Conservation (phyloP, 352 stramenopile genomes). For the Phytophthora capsici region DNA sequence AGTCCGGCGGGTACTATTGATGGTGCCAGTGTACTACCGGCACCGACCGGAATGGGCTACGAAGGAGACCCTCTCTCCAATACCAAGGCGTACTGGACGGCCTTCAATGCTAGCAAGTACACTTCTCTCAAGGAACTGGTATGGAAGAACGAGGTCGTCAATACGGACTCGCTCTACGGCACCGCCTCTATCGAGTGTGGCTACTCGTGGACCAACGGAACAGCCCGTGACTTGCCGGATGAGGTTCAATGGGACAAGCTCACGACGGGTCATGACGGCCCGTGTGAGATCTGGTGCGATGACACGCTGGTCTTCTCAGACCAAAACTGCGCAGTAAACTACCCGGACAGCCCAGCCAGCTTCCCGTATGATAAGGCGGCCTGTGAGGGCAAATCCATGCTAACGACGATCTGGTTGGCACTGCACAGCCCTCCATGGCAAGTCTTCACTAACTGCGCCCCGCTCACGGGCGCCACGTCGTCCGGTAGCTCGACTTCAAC, state of each 20-base stretch:
- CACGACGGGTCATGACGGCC: conserved; percentile 45
- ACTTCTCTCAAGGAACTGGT: conserved; percentile 56
- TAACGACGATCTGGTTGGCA: conserved; percentile 47
- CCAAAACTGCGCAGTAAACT: conserved; percentile 49
- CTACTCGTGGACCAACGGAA: conserved; percentile 42
- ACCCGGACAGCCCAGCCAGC: conserved; percentile 29
- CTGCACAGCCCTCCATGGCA: conserved; percentile 54
- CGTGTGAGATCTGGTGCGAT: conserved; percentile 62
- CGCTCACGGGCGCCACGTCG: conserved; percentile 33
- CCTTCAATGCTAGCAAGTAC: conserved; percentile 50
- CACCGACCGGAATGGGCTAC: conserved; percentile 35
- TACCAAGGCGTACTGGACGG: conserved; percentile 39
- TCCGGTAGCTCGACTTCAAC: conserved; percentile 13
- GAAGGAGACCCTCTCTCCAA: conserved; percentile 38
- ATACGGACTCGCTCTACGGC: conserved; percentile 40
- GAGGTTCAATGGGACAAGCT: conserved; percentile 50
- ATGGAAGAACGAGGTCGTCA: conserved; percentile 36
- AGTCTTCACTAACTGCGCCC: conserved; percentile 57
- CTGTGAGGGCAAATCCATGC: conserved; percentile 43
- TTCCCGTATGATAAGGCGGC: conserved; percentile 52
- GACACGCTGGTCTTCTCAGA: conserved; percentile 48
- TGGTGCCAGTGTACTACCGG: conserved; percentile 34
- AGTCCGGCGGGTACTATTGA: conserved; percentile 33
- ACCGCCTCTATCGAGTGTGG: conserved; percentile 49
- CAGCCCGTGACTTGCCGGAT: conserved; percentile 40